Base-by-base conservation (phyloP, 768 basidiomycete species). In the Candolleomyces efflorescens region DNA sequence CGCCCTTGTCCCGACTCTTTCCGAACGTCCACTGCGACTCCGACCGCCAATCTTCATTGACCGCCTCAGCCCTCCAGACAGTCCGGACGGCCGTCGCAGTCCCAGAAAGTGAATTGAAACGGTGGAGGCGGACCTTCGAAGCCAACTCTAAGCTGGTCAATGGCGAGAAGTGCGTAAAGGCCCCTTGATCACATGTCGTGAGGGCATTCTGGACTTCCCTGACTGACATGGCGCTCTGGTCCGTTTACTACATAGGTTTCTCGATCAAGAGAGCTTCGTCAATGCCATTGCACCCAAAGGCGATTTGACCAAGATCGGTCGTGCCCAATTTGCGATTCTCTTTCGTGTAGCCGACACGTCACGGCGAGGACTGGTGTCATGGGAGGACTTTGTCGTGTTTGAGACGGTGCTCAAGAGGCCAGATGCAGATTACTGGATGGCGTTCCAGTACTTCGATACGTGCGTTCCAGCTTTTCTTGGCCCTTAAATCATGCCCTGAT, bases 341-440 rank as follows among this genome's bases (percentile, higher is more conserved):
- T 96, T 95, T 75, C 86, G 86, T 56, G 91, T 95, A 58, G 93
- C 93, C 49, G 94, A 94, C 75, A 76, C 82, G 45, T 82, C 83
- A 45, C 82, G 83, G 68, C 83, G 86, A 62, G 92, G 87, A 38
- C 75, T 90, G 23, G 81, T 96, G 54, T 89, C 89, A 52, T 98
- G 93, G 89, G 94, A 97, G 65, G 97, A 99, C 72, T 99, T 97
- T 64, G 87, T 86, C 5, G 88, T 96, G 60, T 99, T 99, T 69
- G 90, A 98, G 77, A 95, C 94, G 17, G 75, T 92, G 61, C 75
- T 96, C 65, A 94, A 98, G 77, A 81, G 91, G 62, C 92, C 96
- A 18, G 96, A 98, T 71, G 96, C 96, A 27, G 94, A 98, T 70
- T 95, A 96, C 72, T 92, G 90, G 82, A 94, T 95, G 72, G 94